These are phyloP conservation scores for Komagataella kurtzmanii DNA, from an alignment of 805 yeast genomes.

Conservation along the genomic window DNA sequence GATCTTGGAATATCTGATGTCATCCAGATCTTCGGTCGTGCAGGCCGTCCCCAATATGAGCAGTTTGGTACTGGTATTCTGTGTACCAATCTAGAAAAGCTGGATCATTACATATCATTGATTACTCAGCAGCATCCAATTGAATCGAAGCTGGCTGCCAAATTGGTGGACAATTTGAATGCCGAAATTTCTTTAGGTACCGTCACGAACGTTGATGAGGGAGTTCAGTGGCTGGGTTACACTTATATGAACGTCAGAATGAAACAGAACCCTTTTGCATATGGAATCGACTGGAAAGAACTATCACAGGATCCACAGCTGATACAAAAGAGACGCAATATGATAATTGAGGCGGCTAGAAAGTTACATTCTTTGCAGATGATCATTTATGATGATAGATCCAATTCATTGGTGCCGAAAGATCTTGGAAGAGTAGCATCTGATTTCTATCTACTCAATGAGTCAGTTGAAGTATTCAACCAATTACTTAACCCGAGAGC, in stretches of 20 bases:
- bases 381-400: slow-evolving; percentile 82
- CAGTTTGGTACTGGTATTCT: slow-evolving; percentile 85
- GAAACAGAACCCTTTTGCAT: slow-evolving; percentile 87
- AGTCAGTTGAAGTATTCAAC: slow-evolving; percentile 81
- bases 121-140: slow-evolving; percentile 94
- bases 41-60: slow-evolving; percentile 97
- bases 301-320: slow-evolving; percentile 72
- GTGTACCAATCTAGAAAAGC: slow-evolving; percentile 66
- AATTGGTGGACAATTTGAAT: slow-evolving; percentile 81
- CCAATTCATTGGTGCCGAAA: slow-evolving; percentile 68
- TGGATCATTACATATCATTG: slow-evolving; percentile 81
- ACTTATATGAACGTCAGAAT: slow-evolving; percentile 89
- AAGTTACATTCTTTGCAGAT: slow-evolving; percentile 78
- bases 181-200: slow-evolving; percentile 96
- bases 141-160: slow-evolving; percentile 68
- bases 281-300: slow-evolving; percentile 85
- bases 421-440: slow-evolving; percentile 92
- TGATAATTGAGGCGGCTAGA: slow-evolving; percentile 73
- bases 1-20: slow-evolving; percentile 95
- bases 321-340: slow-evolving; percentile 55
- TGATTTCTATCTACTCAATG: slow-evolving; percentile 78
- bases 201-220: slow-evolving; percentile 89
- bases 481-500: slow-evolving; percentile 74
- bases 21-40: slow-evolving; percentile 96
- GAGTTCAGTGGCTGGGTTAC: slow-evolving; percentile 94